Base-by-base conservation (phyloP, 2,329 filamentous ascomycete species). In the Colletotrichum horii region DNA sequence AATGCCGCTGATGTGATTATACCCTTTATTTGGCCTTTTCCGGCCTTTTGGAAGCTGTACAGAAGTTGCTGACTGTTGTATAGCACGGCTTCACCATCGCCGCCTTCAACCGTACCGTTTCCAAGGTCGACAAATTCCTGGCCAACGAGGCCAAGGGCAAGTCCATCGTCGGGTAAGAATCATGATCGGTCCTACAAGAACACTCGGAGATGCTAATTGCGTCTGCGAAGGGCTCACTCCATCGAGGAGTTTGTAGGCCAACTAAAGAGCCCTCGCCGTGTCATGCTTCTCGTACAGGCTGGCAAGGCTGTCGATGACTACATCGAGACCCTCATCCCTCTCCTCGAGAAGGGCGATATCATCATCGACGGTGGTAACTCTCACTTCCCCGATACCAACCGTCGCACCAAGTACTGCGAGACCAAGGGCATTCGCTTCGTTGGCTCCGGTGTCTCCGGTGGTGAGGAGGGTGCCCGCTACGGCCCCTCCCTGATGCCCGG, bases 281-380 rank as follows among this genome's bases (percentile, higher is more conserved):
- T 99, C 88, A 99, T 99, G 97, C 93, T 99, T 83, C 94, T 99
- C 81, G 97, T 99, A 89, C 97, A 98, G 94, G 97, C 97, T 82
- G 97, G 97, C 84, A 95, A 97, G 91, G 94, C 97, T 78, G 97
- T 99, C 81, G 97, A 99, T 86, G 95, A 98, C 90, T 98, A 98
- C 94, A 98, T 99, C 84, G 96, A 98, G 92, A 93, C 93, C 81
- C 94, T 99, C 80, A 91, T 98, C 77, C 95, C 94, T 79, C 92
- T 94, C 84, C 90, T 96, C 79, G 93, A 96, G 85, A 85, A 91
- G 83, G 96, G 95, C 80, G 97, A 99, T 86, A 98, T 99, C 92
- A 97, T 99, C 91, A 98, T 99, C 83, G 97, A 99, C 84, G 97
- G 97, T 86, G 97, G 96, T 83, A 98, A 99, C 94, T 98, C 96